Base-by-base conservation (phyloP, 2,329 filamentous ascomycete genomes). In the Colletotrichum chlorophyti region DNA sequence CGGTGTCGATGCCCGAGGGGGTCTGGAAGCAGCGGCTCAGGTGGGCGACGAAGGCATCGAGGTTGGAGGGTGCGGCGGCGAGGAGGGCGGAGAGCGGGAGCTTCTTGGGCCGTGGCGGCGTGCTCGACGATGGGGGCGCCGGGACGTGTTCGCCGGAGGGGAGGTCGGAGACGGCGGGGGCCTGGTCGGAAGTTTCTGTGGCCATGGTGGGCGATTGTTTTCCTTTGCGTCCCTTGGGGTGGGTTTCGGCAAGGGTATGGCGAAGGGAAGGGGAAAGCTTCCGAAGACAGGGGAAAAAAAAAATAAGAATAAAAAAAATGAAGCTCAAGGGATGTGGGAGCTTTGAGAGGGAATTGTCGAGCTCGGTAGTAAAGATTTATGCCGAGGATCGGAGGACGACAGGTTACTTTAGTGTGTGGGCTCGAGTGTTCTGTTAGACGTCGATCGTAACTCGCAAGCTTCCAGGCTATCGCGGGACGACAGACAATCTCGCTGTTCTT, bases 1-100 rank as follows among this genome's bases (percentile, higher is more conserved):
- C 79, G 45, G 84, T 83, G 74, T 93, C 90, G 71, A 89, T 85
- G 68, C 90, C 89, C 31, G 82, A 73, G 40, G 89, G 85, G 9
- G 88, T 89, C 63, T 85, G 82, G 65, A 92, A 79, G 69, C 90
- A 84, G 64, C 86, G 86, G 68, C 81, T 76, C 45, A 87, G 78
- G 71, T 82, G 81, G 23, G 78, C 69, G 62, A 88, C 71, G 69
- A 85, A 83, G 70, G 73, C 76, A 68, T 87, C 83, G 65, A 77
- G 31, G 66, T 74, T 72, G 64, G 74, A 70, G 37, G 78, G 77
- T 14, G 72, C 58, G 12, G 71, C 68, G 41, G 69, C 65, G 41
- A 78, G 62, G 43, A 74, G 65, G 34, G 68, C 65, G 55, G 52
- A 49, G 23, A 70, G 61, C 6, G 67, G 68, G 15, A 68, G 62